Evolutionary conservation across 768 basidiomycete species (phyloP).

Genomic region (Mycena rebaudengoi): DNA sequence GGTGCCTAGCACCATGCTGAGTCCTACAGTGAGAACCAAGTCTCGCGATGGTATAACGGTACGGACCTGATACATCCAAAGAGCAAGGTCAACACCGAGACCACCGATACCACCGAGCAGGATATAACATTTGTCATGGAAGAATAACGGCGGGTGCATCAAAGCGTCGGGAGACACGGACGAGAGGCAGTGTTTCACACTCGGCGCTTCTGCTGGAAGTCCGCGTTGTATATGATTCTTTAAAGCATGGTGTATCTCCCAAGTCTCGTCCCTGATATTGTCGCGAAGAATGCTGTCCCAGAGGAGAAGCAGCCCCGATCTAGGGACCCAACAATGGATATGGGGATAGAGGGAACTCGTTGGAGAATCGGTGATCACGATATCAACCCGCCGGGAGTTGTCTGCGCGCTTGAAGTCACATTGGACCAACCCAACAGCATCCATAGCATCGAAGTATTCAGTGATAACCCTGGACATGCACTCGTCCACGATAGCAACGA

Average conservation of each 20-base stretch:
- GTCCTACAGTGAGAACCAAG: neutral
- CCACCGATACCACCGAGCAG: constrained; percentile 4
- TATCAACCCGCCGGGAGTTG: neutral
- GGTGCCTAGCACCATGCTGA: constrained; percentile 10
- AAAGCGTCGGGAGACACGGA: neutral
- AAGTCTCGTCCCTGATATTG: neutral
- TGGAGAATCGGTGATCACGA: neutral
- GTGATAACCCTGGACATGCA: neutral
- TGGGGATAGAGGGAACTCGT: neutral
- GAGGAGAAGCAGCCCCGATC: neutral
- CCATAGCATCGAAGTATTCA: neutral
- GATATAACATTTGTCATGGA: neutral
- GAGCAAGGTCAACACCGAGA: neutral
- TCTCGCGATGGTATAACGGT: neutral
- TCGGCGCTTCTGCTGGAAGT: neutral
- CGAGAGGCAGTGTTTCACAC: neutral
- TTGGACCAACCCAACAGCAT: neutral
- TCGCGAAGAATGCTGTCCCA: neutral
- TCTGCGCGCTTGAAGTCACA: neutral
- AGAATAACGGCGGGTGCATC: neutral
- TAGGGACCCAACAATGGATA: neutral
- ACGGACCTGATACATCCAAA: constrained; percentile 10
- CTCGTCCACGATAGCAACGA: neutral
- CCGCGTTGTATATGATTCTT: neutral
- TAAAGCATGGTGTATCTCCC: neutral